These are phyloP conservation scores for Perilla frutescens DNA, from an alignment of 257 asterid genomes.

Conservation along the genomic window DNA sequence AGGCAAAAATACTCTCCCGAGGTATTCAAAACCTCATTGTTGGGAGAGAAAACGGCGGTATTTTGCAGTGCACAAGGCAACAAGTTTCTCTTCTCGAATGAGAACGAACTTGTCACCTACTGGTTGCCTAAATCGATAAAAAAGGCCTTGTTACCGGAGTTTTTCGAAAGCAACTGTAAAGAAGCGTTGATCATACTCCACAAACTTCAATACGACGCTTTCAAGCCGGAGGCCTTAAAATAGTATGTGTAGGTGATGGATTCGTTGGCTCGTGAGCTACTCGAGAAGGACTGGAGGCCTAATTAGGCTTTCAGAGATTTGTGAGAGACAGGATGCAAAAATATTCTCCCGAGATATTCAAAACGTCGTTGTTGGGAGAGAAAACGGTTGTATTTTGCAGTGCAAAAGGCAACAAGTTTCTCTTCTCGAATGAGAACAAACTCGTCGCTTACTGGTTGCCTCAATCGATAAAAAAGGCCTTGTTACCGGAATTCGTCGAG, in stretches of 20 bases:
- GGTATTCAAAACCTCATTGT: conserved; percentile 52
- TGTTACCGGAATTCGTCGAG: conserved; percentile 48
- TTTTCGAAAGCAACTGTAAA: conserved; percentile 40
- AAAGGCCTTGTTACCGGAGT: conserved; percentile 55
- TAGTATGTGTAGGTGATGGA: no score
- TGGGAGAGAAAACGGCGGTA: conserved; percentile 61
- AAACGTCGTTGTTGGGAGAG: conserved; percentile 55
- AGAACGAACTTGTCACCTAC: conserved; percentile 50
- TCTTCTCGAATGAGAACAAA: conserved; percentile 44
- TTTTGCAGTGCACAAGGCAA: conserved; percentile 67
- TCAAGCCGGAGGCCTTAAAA: no score
- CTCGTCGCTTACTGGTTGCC: conserved; percentile 59
- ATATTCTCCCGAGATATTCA: conserved; percentile 50
- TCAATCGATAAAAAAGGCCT: neutral
- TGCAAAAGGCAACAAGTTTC: conserved; percentile 45
- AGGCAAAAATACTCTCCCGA: conserved; percentile 54
- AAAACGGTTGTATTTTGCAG: conserved; percentile 62
- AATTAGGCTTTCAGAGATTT: conserved; percentile 50
- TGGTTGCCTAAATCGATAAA: no score
- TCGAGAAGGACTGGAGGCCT: no score
- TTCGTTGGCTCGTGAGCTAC: no score
- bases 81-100: no score
- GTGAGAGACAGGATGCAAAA: conserved; percentile 51
- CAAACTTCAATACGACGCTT: no score
- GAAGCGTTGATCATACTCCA: conserved; percentile 49